These are phyloP conservation scores for Coniferiporia sulphurascens DNA, from an alignment of 1,284 basidiomycete genomes.

Conservation along the genomic window DNA sequence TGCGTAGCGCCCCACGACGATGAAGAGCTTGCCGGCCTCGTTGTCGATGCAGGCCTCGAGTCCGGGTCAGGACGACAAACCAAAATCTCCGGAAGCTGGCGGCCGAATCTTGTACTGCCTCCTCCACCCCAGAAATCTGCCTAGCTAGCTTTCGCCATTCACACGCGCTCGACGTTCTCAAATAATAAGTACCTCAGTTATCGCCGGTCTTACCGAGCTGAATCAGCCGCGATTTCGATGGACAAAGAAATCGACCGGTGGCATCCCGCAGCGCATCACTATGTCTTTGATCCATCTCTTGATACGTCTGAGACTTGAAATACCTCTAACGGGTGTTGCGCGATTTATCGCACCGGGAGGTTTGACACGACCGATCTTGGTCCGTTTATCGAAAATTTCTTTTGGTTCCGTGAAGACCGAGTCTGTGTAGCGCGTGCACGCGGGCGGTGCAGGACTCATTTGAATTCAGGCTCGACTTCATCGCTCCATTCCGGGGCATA, in stretches of 20 bases:
- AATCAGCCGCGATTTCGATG: background rate
- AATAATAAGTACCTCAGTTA: too few species aligned
- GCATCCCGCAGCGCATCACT: background rate
- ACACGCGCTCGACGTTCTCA: too few species aligned
- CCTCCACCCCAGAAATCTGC: too few species aligned
- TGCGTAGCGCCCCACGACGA: too few species aligned
- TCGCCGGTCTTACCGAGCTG: too few species aligned
- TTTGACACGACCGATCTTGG: background rate
- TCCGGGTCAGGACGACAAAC: background rate
- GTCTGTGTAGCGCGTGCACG: constrained; percentile 2
- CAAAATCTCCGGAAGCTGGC: background rate
- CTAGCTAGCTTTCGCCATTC: too few species aligned
- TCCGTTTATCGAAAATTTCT: background rate
- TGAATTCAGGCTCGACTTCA: background rate
- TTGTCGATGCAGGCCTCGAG: background rate
- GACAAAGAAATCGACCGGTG: background rate
- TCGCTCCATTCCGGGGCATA: constrained; percentile 1
- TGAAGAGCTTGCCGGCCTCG: background rate
- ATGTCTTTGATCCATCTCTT: background rate
- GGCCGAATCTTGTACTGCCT: too few species aligned
- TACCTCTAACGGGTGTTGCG: background rate
- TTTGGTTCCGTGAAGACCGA: background rate
- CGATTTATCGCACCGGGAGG: background rate
- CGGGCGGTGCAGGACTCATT: background rate
- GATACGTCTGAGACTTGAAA: background rate